These are phyloP conservation scores for Crucibulum parvulum DNA, from an alignment of 1,284 basidiomycete genomes.

Conservation along the genomic window DNA sequence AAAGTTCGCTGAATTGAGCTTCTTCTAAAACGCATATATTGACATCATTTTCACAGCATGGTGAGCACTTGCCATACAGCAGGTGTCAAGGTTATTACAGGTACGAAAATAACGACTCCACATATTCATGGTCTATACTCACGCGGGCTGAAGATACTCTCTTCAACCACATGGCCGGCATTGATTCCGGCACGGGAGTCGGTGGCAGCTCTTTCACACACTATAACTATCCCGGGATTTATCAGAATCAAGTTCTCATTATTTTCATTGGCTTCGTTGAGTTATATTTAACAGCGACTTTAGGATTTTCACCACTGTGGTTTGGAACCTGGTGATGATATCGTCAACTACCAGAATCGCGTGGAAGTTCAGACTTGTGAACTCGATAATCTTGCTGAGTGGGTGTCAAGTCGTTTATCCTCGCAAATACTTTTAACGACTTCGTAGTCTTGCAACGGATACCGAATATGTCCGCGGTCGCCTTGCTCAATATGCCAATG, in stretches of 20 bases:
- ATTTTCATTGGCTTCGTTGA: neutral
- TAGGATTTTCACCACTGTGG: conserved; percentile 74
- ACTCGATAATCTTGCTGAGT: conserved; percentile 65
- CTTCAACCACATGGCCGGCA: conserved; percentile 71
- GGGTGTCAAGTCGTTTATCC: conserved; percentile 17
- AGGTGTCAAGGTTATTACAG: conserved; percentile 66
- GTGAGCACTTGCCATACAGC: conserved; percentile 62
- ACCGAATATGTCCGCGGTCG: conserved; percentile 61
- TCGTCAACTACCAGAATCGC: conserved; percentile 59
- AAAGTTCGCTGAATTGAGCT: neutral
- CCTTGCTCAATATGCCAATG: conserved; percentile 65
- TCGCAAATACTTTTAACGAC: neutral
- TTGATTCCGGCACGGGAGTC: conserved; percentile 54
- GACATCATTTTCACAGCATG: conserved; percentile 48
- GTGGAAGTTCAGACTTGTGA: conserved; percentile 68
- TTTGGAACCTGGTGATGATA: conserved; percentile 56
- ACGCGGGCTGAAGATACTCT: conserved; percentile 52
- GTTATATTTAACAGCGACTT: neutral
- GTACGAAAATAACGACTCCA: conserved; percentile 30
- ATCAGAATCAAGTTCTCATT: conserved; percentile 43
- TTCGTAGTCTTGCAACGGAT: conserved; percentile 60
- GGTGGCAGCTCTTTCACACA: conserved; percentile 61
- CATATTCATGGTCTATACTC: conserved; percentile 12
- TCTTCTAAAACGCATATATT: neutral
- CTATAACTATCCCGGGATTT: conserved; percentile 65